Evolutionary conservation across 2,329 filamentous ascomycete species (phyloP).

Genomic region (Fusarium staphyleae): DNA sequence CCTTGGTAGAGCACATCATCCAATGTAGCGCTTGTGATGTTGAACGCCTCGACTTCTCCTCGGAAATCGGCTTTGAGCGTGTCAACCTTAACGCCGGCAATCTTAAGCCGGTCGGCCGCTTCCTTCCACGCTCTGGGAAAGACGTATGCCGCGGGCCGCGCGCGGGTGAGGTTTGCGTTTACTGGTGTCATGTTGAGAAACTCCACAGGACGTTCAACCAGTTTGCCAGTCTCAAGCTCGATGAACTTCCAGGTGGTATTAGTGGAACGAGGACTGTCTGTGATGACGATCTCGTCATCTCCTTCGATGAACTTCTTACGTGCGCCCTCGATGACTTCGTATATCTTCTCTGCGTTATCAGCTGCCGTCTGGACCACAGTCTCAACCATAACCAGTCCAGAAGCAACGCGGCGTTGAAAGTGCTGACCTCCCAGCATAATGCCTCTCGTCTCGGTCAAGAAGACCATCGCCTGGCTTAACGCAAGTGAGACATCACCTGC

Average conservation of each 20-base stretch:
- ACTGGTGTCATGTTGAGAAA: conserved; percentile 40
- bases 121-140: conserved; percentile 39
- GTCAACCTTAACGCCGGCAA: conserved; percentile 36
- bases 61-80: conserved; percentile 28
- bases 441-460: conserved; percentile 40
- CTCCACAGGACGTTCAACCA: conserved; percentile 33
- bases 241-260: conserved; percentile 41
- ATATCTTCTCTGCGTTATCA: conserved; percentile 31
- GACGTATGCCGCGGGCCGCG: conserved; percentile 40
- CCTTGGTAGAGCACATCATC: conserved; percentile 35
- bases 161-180: conserved; percentile 37
- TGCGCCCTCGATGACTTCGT: conserved; percentile 33
- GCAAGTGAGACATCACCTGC: conserved; percentile 40
- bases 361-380: conserved; percentile 39
- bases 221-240: conserved; percentile 35
- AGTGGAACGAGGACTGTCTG: conserved; percentile 26
- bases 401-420: conserved; percentile 44
- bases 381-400: conserved; percentile 37
- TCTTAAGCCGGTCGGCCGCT: conserved; percentile 35
- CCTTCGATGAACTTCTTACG: conserved; percentile 33
- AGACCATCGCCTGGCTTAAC: conserved; percentile 38
- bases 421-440: conserved; percentile 44
- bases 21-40: conserved; percentile 27
- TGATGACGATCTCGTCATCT: conserved; percentile 40
- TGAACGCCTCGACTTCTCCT: conserved; percentile 36